These are phyloP conservation scores for Gaeumannomyces sp. DNA, from an alignment of 2,329 filamentous ascomycete species.

Conservation along the genomic window DNA sequence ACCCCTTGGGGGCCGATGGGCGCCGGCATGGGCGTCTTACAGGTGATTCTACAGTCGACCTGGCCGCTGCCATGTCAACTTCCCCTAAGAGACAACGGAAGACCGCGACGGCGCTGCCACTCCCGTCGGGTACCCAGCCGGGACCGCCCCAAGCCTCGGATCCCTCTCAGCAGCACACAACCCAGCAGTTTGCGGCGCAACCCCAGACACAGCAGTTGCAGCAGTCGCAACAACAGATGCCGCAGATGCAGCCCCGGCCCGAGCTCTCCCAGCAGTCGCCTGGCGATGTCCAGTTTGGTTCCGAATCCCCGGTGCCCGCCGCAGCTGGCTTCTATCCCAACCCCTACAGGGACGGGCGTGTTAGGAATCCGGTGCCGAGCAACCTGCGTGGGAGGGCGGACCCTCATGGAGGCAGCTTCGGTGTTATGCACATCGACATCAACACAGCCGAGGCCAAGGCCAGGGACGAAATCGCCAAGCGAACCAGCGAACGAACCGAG, in stretches of 20 bases:
- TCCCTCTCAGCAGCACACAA: slow-evolving; percentile 1
- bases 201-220: neutral
- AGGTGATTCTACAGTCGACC: neutral
- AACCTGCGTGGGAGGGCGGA: slow-evolving; percentile 55
- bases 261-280: neutral
- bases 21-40: neutral
- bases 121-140: neutral
- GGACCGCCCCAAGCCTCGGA: neutral
- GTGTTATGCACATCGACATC: slow-evolving; percentile 56
- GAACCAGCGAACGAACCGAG: slow-evolving; percentile 55
- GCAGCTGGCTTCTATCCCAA: neutral
- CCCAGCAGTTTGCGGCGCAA: slow-evolving; percentile 4
- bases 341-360: slow-evolving; percentile 36
- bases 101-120: neutral
- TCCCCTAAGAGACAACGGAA: neutral
- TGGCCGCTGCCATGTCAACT: neutral
- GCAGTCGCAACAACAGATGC: neutral
- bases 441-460: slow-evolving; percentile 38
- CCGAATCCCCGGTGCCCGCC: neutral
- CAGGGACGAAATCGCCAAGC: slow-evolving; percentile 50
- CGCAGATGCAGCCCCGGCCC: slow-evolving; percentile 5
- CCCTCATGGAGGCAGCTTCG: slow-evolving; percentile 53
- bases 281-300: neutral
- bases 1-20: no score
- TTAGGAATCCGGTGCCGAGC: slow-evolving; percentile 53